These are phyloP conservation scores for Yamadazyma siamensis DNA, from an alignment of 1,139 yeast genomes.

Conservation along the genomic window DNA sequence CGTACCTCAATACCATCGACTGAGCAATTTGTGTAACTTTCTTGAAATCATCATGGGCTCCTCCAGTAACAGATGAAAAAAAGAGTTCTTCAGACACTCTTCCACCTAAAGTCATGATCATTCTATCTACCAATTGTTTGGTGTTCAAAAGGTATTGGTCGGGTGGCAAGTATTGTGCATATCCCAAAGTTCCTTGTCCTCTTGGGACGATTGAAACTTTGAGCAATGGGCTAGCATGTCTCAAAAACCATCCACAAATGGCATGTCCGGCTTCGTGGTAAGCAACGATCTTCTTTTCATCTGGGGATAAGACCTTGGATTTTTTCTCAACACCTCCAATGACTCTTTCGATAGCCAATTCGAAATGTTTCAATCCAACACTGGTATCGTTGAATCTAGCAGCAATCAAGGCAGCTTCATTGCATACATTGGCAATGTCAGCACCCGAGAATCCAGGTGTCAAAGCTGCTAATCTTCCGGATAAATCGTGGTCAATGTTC, in stretches of 20 bases:
- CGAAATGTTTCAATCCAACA: constrained; percentile 78
- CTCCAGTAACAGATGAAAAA: constrained; percentile 86
- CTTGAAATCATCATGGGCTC: constrained; percentile 94
- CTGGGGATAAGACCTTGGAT: constrained; percentile 74
- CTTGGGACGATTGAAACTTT: constrained; percentile 96
- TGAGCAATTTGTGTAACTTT: constrained; percentile 95
- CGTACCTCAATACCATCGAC: constrained; percentile 86
- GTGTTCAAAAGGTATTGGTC: constrained; percentile 82
- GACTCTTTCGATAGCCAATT: constrained; percentile 94
- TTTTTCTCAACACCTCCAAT: constrained; percentile 96
- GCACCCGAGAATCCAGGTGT: constrained; percentile 99
- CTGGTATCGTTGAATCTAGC: constrained; percentile 75
- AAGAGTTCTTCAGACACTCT: constrained; percentile 93
- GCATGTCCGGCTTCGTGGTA: constrained; percentile 99
- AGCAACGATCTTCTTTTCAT: constrained; percentile 87
- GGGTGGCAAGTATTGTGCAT: constrained; percentile 95
- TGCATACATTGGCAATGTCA: constrained; percentile 94
- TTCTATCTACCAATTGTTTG: constrained; percentile 78
- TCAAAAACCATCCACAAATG: constrained; percentile 92
- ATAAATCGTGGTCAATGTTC: constrained; percentile 43
- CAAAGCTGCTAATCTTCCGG: constrained; percentile 88
- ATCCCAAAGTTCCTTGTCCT: constrained; percentile 96
- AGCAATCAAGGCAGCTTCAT: constrained; percentile 95
- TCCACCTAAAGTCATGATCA: constrained; percentile 97
- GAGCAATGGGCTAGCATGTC: constrained; percentile 85